Evolutionary conservation across 148 eudicot species (phyloP).

Genomic region (Rhododendron molle): DNA sequence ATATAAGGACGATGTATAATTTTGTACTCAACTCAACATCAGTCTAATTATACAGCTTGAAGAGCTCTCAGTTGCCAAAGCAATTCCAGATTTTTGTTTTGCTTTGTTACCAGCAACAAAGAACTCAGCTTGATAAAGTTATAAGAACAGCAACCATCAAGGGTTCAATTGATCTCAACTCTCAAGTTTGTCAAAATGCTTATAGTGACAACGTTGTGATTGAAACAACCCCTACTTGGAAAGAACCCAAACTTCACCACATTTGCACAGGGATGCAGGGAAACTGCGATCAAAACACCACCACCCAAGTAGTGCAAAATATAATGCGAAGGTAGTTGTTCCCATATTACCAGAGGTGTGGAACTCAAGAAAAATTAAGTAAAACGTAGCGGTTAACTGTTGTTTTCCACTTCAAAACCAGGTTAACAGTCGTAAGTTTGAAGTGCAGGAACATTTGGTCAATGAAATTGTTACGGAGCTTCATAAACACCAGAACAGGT

Average conservation of each 20-base stretch:
- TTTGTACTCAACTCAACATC: neutral
- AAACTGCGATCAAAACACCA: neutral
- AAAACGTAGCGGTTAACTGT: neutral
- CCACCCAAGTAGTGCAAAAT: neutral
- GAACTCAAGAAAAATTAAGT: neutral
- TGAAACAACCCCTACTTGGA: neutral
- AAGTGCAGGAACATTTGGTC: neutral
- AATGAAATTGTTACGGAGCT: neutral
- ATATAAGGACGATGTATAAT: neutral
- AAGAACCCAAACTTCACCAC: neutral
- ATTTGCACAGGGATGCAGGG: neutral
- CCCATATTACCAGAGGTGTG: neutral
- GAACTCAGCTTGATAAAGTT: neutral
- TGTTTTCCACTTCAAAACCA: neutral
- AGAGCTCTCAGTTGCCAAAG: neutral
- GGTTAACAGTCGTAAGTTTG: neutral
- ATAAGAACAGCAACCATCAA: neutral
- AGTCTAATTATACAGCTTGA: neutral
- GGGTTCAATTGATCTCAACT: neutral
- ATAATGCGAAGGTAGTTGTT: neutral
- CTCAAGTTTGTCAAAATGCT: neutral
- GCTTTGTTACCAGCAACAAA: neutral
- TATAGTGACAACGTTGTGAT: neutral
- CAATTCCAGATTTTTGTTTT: neutral
- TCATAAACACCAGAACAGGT: neutral